phyloP scores from a whole-genome alignment of 2,329 filamentous ascomycete species.

The Xylariales sp. region DNA sequence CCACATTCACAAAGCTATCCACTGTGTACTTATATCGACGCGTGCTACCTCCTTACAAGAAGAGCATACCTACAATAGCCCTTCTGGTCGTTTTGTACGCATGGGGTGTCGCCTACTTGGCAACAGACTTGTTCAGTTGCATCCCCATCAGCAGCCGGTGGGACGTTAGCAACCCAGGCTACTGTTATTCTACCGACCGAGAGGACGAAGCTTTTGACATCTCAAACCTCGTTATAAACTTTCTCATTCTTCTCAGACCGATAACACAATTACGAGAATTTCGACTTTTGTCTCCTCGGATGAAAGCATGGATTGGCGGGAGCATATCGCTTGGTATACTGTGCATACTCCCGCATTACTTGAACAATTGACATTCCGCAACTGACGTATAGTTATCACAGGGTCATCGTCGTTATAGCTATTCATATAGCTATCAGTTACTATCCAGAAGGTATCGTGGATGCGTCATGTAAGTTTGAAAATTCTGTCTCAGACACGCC shows the following conservation, averaged over 20 bases:
- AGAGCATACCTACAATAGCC: not conserved
- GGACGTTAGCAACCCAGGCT: not conserved
- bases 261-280: slow-evolving; percentile 7
- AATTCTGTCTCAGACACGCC: not conserved
- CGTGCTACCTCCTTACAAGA: slow-evolving; percentile 11
- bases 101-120: slow-evolving; percentile 14
- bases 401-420: not conserved
- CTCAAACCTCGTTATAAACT: slow-evolving; percentile 1
- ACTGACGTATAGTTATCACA: slow-evolving; percentile 1
- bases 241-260: slow-evolving; percentile 1
- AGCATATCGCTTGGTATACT: slow-evolving; percentile 1
- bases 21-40: slow-evolving; percentile 22
- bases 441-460: not conserved
- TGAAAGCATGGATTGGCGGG: not conserved
- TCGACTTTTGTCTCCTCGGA: not conserved
- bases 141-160: slow-evolving; percentile 7
- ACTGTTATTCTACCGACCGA: slow-evolving; percentile 5
- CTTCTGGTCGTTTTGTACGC: slow-evolving; percentile 14
- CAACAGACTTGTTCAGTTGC: slow-evolving; percentile 4
- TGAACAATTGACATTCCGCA: not conserved
- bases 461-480: slow-evolving; percentile 3
- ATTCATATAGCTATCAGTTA: not conserved
- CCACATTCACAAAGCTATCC: slow-evolving; percentile 10
- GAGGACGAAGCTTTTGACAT: slow-evolving; percentile 14
- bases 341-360: not conserved